Evolutionary conservation across 1,284 basidiomycete species (phyloP).

Genomic region (Coriolopsis trogii): DNA sequence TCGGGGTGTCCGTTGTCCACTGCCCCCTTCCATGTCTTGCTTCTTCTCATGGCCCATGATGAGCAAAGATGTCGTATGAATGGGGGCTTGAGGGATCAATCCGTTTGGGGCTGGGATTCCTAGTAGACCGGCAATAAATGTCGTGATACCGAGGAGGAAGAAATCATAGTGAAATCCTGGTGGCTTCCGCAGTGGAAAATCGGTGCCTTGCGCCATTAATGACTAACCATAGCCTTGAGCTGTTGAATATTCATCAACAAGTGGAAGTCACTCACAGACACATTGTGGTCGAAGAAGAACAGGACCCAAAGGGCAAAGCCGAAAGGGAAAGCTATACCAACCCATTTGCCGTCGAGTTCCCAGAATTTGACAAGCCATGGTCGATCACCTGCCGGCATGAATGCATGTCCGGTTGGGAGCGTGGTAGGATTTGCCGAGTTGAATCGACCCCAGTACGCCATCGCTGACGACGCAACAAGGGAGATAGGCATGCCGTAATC

Average conservation of each 20-base stretch:
- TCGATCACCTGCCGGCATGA: slow-evolving; percentile 74
- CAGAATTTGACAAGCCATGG: slow-evolving; percentile 92
- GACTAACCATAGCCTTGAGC: slow-evolving; percentile 48
- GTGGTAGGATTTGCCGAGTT: slow-evolving; percentile 65
- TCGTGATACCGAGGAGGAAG: slow-evolving; percentile 89
- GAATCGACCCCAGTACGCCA: slow-evolving; percentile 88
- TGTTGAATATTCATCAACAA: not conserved
- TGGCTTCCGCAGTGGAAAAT: slow-evolving; percentile 90
- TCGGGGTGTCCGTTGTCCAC: slow-evolving; percentile 8
- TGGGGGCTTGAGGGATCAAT: slow-evolving; percentile 94
- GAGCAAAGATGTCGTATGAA: slow-evolving; percentile 87
- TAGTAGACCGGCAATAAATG: slow-evolving; percentile 89
- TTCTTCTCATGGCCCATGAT: slow-evolving; percentile 64
- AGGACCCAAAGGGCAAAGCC: slow-evolving; percentile 73
- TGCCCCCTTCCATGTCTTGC: slow-evolving; percentile 42
- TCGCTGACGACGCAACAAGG: slow-evolving; percentile 69
- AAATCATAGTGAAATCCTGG: slow-evolving; percentile 93
- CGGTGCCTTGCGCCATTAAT: slow-evolving; percentile 90
- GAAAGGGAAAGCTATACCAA: slow-evolving; percentile 81
- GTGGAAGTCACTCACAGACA: slow-evolving; percentile 59
- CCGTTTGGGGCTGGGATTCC: slow-evolving; percentile 95
- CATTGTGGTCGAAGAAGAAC: slow-evolving; percentile 85
- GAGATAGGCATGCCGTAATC: slow-evolving; percentile 92
- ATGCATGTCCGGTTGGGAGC: slow-evolving; percentile 70
- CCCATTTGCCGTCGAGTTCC: slow-evolving; percentile 89